A percentile compares a stretch with the other conserved stretches of the same genome.
Conservation (phyloP, 805 yeast species). For the Yarrowia sp. region DNA sequence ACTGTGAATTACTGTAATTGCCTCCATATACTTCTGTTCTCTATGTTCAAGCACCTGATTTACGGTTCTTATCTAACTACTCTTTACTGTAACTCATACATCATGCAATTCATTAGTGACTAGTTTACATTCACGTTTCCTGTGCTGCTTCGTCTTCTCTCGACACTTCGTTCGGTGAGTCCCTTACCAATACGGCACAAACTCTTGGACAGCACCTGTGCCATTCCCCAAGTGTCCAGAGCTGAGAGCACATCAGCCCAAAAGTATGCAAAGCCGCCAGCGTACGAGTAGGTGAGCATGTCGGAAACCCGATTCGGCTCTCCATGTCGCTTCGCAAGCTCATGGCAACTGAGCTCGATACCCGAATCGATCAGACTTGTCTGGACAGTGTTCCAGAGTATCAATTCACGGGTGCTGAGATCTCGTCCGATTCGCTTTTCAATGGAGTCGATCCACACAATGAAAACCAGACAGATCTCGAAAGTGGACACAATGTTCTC, state of each 20-base stretch:
- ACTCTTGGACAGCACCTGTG: slow-evolving; percentile 33
- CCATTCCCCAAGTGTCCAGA: slow-evolving; percentile 35
- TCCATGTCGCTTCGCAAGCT: slow-evolving; percentile 18
- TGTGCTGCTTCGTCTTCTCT: slow-evolving; percentile 16
- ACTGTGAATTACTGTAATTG: no score
- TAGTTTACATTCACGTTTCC: background rate
- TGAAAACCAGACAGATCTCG: slow-evolving; percentile 34
- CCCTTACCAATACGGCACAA: slow-evolving; percentile 22
- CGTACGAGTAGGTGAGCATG: slow-evolving; percentile 13
- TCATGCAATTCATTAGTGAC: slow-evolving; percentile 10
- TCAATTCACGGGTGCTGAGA: slow-evolving; percentile 28
- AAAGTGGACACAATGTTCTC: slow-evolving; percentile 33
- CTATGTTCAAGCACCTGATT: no score
- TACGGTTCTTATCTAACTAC: no score
- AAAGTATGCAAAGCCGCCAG: slow-evolving; percentile 33
- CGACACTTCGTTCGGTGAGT: slow-evolving; percentile 9
- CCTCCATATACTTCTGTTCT: no score
- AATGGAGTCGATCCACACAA: slow-evolving; percentile 37
- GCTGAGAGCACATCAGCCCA: slow-evolving; percentile 35
- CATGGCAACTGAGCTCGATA: slow-evolving; percentile 23
- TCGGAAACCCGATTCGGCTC: background rate
- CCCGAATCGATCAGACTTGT: slow-evolving; percentile 31
- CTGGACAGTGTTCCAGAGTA: slow-evolving; percentile 33
- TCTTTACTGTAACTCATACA: background rate
- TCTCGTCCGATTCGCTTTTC: slow-evolving; percentile 31